Base-by-base conservation (phyloP, 305 asterid species). In the Fraxinus sp. region DNA sequence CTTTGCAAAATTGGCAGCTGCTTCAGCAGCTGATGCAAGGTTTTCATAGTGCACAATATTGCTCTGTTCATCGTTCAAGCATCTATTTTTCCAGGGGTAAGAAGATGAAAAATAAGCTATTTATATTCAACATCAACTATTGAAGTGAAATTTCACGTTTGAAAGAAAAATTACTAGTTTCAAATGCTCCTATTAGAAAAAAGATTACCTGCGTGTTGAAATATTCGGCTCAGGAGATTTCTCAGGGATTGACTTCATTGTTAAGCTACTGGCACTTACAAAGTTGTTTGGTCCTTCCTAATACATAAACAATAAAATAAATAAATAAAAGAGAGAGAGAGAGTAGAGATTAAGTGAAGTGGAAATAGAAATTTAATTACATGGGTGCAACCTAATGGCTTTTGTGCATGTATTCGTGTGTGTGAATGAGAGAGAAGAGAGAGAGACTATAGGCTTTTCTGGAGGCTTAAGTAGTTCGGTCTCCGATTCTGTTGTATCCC, bases 401-500 rank as follows among this genome's bases (percentile, higher is more conserved):
- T 18, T 57, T 7, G 32, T 39, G 44, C n/a, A n/a, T 16, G 62
- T n/a, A 52, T 52, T 52, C 20, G 41, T 83, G 62, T 26, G 78
- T 28, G 49, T 73, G 82, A 20, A 64, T 55, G 46, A 71, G 81
- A 18, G 76, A 46, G 81, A 62, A 62, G 82, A 85, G 83, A 77
- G 32, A 49, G 78, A 39, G 89, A 94, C 99, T 68, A 93, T 89
- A 44, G 91, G 97, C 87, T 91, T 93, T 91, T 96, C 99, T 5
- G 94, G 95, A 22, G 93, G 94, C 90, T 92, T 93, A 85, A 96
- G 94, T 57, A 94, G 90, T 89, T 96, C 98, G 74, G 66, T 86
- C 85, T 95, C 98, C 0, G 97, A 85, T 87, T 94, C 99, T 41
- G 88, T 68, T 9, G 92, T 90, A 83, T 95, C 97, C 99, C 98